Evolutionary conservation across 331 rosid species (phyloP).

Genomic region (Dryas integrifolia): DNA sequence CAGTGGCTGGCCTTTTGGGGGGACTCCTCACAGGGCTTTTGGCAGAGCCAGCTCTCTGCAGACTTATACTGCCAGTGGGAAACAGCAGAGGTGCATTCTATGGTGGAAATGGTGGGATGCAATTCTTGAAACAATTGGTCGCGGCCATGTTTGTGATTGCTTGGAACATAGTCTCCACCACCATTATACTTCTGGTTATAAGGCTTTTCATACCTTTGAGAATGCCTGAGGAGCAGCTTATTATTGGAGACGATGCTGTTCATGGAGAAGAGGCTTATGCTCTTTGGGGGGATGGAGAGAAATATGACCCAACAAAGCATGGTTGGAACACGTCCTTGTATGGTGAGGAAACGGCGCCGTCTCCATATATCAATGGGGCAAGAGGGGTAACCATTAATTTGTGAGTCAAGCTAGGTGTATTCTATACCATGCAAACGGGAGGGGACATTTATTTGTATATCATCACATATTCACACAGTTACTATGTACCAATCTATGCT

Average conservation of each 20-base stretch:
- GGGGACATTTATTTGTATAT: neutral
- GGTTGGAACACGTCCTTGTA: conserved; percentile 37
- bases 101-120: conserved; percentile 67
- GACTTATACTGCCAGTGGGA: conserved; percentile 44
- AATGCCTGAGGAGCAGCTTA: conserved; percentile 78
- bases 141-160: conserved; percentile 65
- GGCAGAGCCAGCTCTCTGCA: conserved; percentile 79
- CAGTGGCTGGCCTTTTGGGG: conserved; percentile 86
- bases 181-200: conserved; percentile 62
- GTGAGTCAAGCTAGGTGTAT: conserved; percentile 16
- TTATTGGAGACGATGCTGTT: conserved; percentile 86
- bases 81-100: conserved; percentile 78
- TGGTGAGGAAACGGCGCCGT: conserved; percentile 27
- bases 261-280: conserved; percentile 98
- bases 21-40: conserved; percentile 87
- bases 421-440: too few relatives aligned
- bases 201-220: conserved; percentile 67
- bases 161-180: conserved; percentile 90
- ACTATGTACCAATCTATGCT: neutral
- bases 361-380: conserved; percentile 85
- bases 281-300: conserved; percentile 98
- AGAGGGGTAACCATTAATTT: conserved; percentile 80
- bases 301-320: conserved; percentile 76
- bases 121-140: conserved; percentile 69
- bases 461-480: neutral